Evolutionary conservation across 2,329 filamentous ascomycete genomes (phyloP), one percentile per base, ranked within the genome.

Genomic region (Pezicula carpinea): DNA sequence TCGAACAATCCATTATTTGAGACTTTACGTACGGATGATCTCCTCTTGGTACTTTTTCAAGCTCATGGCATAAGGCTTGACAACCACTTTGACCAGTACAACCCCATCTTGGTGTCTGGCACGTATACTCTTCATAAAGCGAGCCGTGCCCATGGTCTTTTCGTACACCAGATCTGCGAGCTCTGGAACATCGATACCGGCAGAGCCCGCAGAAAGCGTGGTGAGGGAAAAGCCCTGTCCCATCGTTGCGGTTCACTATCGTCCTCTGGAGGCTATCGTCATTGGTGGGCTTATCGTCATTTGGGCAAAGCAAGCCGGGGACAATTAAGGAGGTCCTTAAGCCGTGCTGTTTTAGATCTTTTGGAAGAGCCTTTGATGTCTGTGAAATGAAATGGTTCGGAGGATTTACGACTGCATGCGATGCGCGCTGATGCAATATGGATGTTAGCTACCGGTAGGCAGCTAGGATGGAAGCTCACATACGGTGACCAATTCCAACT

Each of bases 111-210:
- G 86, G 64, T 95, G 89, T 42, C 90, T 80, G 19, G 92, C 93
- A 55, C 92, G 83, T 54, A 97, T 91, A 54, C 89, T 93, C 69
- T 97, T 96, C 85, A 99, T 93, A 61, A 99, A 96, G 32, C 93
- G 83, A 19, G 89, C 90, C 56, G 87, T 89, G 40, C 92, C 92
- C 61, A 99, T 81, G 31, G 89, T 89, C 68, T 87, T 90, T 69
- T 99, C 93, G 70, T 96, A 96, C 32, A 85, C 82, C 49, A 97
- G 73, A 64, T 97, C 93, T 36, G 87, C 80, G 35, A 99, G 80
- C 72, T 99, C 92, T 33, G 91, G 87, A 22, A 95, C 82, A 67
- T 99, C 92, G 66, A 99, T 96, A 59, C 90, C 89, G 48, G 91
- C 91, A 46, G 89, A 87, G 64, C 91, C 93, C 53, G 89, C 89